These are phyloP conservation scores for Xanthoparmelia taractica DNA, from an alignment of 495 filamentous ascomycete genomes.

Conservation along the genomic window DNA sequence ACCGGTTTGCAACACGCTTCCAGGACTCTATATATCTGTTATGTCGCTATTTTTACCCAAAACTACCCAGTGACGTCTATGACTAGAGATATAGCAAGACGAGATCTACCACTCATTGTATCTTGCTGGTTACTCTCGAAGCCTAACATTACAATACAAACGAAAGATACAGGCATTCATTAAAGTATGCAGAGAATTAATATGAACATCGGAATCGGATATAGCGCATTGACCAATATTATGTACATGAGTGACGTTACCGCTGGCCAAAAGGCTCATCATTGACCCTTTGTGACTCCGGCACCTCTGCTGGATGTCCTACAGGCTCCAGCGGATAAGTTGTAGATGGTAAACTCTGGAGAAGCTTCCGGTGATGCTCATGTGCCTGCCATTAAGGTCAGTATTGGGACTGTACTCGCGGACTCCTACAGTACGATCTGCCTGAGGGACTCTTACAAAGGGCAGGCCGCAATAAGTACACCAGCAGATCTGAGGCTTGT, in stretches of 20 bases:
- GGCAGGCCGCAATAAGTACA: slow-evolving; percentile 95
- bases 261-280: slow-evolving; percentile 39
- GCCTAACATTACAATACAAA: background rate
- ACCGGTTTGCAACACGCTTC: background rate
- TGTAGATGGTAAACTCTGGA: slow-evolving; percentile 70
- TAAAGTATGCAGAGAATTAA: background rate
- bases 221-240: background rate
- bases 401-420: background rate
- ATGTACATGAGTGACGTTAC: slow-evolving; percentile 6
- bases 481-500: slow-evolving; percentile 85
- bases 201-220: too few species aligned
- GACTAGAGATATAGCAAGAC: background rate
- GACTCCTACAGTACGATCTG: background rate
- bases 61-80: background rate
- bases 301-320: slow-evolving; percentile 45
- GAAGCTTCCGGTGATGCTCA: slow-evolving; percentile 71
- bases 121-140: background rate
- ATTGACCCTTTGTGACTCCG: slow-evolving; percentile 47
- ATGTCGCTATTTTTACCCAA: background rate
- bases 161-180: background rate
- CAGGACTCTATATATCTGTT: background rate
- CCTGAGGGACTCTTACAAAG: slow-evolving; percentile 56
- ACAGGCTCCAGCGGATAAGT: slow-evolving; percentile 63
- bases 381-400: slow-evolving; percentile 53
- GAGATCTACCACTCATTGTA: background rate